phyloP scores from a whole-genome alignment of 495 filamentous ascomycete species.

The Jackrogersella minutella region DNA sequence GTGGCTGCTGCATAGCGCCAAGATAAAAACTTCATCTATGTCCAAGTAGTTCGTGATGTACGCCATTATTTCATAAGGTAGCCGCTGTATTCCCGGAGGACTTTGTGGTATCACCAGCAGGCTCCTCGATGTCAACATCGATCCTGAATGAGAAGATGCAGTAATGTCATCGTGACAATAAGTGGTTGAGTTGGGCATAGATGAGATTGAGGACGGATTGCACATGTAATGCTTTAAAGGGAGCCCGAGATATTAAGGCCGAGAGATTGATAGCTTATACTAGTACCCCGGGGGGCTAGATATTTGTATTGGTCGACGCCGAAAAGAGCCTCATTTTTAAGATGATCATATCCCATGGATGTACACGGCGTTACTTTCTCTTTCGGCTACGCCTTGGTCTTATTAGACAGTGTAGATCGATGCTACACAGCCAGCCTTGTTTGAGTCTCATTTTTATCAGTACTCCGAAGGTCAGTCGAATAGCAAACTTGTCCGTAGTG shows the following conservation, averaged over 20 bases:
- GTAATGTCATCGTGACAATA: not conserved
- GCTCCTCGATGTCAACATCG: slow-evolving; percentile 10
- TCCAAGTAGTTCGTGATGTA: slow-evolving; percentile 64
- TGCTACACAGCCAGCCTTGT: not conserved
- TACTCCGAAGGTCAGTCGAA: too few species aligned
- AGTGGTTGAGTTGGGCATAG: not conserved
- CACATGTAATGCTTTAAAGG: slow-evolving; percentile 12
- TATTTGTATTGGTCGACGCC: not conserved
- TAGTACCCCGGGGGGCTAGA: slow-evolving; percentile 4
- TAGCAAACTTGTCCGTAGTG: too few species aligned
- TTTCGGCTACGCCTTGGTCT: too few species aligned
- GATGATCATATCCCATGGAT: too few species aligned
- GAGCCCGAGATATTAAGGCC: not conserved
- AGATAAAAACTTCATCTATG: slow-evolving; percentile 59
- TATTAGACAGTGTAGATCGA: not conserved
- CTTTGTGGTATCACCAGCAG: slow-evolving; percentile 14
- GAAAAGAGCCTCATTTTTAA: not conserved
- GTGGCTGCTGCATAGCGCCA: slow-evolving; percentile 60
- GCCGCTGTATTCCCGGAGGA: slow-evolving; percentile 32
- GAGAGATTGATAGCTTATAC: not conserved
- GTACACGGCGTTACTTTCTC: too few species aligned
- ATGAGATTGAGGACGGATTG: not conserved
- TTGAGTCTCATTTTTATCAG: too few species aligned
- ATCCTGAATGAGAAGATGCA: not conserved
- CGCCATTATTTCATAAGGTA: slow-evolving; percentile 72